A percentile compares a stretch with the other conserved stretches of the same genome.
Conservation (phyloP, 2,329 filamentous ascomycete species). For the Neopestalotiopsis clavispora region DNA sequence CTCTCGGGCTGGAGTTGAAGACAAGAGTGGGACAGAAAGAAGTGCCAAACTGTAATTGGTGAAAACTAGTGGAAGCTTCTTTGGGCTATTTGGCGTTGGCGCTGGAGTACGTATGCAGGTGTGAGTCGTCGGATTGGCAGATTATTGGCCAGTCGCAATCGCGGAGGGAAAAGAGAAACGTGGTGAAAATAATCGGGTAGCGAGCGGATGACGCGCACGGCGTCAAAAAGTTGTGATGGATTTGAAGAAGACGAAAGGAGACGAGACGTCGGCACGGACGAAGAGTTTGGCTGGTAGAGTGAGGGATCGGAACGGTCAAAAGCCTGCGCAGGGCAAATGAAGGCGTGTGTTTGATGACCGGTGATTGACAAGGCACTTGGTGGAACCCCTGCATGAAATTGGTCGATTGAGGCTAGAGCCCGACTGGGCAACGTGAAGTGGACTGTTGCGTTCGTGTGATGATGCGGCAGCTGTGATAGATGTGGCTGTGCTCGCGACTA, state of each 20-base stretch:
- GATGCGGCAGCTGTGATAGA: not conserved
- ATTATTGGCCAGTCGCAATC: conserved; percentile 10
- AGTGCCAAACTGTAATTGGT: not conserved
- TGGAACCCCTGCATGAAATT: conserved; percentile 15
- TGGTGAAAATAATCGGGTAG: conserved; percentile 14
- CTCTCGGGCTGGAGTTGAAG: not conserved
- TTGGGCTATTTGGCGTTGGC: conserved; percentile 6
- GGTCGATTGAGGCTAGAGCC: not conserved
- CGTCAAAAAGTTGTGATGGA: conserved; percentile 26
- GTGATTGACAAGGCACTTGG: not conserved
- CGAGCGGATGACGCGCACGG: conserved; percentile 34
- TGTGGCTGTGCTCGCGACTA: not conserved
- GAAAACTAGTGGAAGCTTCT: conserved; percentile 10
- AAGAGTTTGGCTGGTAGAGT: not conserved
- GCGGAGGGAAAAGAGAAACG: not conserved
- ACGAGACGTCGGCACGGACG: conserved; percentile 23
- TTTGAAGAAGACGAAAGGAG: conserved; percentile 20
- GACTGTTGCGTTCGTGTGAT: not conserved
- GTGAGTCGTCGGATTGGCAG: not conserved
- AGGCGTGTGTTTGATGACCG: conserved; percentile 13
- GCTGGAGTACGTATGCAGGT: conserved; percentile 3
- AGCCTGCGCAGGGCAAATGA: conserved; percentile 8
- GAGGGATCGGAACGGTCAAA: not conserved
- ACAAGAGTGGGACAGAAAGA: not conserved
- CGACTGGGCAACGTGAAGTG: not conserved